A percentile compares a stretch with the other conserved stretches of the same genome.
Evolutionary conservation across 768 basidiomycete species (phyloP).

Genomic region (Rhodotorula graminis): DNA sequence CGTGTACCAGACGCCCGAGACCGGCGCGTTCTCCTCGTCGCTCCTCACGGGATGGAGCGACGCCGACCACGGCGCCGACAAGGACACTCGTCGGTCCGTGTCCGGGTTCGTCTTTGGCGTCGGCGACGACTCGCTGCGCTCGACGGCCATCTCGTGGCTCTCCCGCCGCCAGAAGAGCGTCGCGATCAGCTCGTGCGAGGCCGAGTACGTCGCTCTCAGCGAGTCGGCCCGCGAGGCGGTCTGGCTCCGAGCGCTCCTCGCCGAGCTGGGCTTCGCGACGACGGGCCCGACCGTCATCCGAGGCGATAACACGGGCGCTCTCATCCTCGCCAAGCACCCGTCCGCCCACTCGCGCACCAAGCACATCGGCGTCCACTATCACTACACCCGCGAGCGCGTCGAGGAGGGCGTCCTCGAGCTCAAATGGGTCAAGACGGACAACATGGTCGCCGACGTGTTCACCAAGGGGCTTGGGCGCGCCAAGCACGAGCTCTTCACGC

Average conservation of each 20-base stretch:
- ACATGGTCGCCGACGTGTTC: constrained; percentile 41
- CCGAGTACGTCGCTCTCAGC: constrained; percentile 18
- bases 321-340: constrained; percentile 36
- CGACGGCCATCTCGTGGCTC: background rate
- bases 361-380: constrained; percentile 49
- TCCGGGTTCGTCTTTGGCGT: background rate
- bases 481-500: constrained; percentile 14
- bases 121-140: background rate
- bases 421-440: constrained; percentile 26
- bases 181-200: background rate
- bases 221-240: constrained; percentile 48
- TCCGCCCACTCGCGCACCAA: constrained; percentile 40
- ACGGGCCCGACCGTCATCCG: too few species aligned
- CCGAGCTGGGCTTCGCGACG: constrained; percentile 16
- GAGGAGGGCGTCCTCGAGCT: constrained; percentile 19
- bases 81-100: background rate
- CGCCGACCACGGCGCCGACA: background rate
- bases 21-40: background rate
- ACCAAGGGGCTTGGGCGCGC: constrained; percentile 47
- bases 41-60: background rate
- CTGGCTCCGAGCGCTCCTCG: constrained; percentile 45
- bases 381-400: constrained; percentile 45
- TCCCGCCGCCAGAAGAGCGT: background rate
- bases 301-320: constrained; percentile 15
- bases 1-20: constrained; percentile 41